phyloP scores from a whole-genome alignment of 1,284 basidiomycete species.

The Ustanciosporium gigantosporum region DNA sequence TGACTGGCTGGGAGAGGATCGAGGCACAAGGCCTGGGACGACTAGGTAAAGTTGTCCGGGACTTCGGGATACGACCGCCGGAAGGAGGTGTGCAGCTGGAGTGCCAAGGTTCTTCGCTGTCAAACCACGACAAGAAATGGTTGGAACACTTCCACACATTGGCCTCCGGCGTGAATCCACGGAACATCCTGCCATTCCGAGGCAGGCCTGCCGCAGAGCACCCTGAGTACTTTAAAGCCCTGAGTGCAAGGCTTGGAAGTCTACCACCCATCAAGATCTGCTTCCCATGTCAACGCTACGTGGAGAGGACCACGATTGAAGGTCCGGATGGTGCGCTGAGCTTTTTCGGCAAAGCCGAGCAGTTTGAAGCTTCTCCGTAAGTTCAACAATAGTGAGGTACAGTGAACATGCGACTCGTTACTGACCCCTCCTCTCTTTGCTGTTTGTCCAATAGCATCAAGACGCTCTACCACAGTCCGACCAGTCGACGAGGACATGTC shows the following conservation, averaged over 20 bases:
- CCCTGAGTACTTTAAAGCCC: constrained; percentile 9
- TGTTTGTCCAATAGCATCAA: too few relatives aligned
- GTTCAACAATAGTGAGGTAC: too few relatives aligned
- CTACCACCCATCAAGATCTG: constrained; percentile 46
- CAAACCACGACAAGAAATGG: constrained; percentile 50
- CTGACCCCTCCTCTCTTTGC: too few relatives aligned
- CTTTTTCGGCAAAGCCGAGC: constrained; percentile 54
- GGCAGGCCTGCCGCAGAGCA: constrained; percentile 18
- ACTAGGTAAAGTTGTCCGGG: constrained; percentile 37
- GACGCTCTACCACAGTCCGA: constrained; percentile 36
- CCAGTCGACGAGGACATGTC: constrained; percentile 45
- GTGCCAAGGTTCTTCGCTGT: constrained; percentile 54
- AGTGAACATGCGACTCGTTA: too few relatives aligned
- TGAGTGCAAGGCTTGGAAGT: not conserved
- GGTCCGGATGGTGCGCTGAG: constrained; percentile 44
- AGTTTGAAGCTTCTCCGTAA: constrained; percentile 22
- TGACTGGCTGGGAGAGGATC: constrained; percentile 47
- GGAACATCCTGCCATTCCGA: constrained; percentile 29
- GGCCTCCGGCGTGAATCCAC: constrained; percentile 33
- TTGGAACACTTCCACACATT: constrained; percentile 55
- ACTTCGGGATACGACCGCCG: constrained; percentile 9
- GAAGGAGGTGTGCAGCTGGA: constrained; percentile 16
- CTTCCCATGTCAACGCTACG: constrained; percentile 50
- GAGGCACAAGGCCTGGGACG: constrained; percentile 48
- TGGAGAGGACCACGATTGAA: constrained; percentile 33